A percentile compares a stretch with the other conserved stretches of the same genome.
Evolutionary conservation across 345 rosid genomes (phyloP).

Genomic region (Reutealis trisperma): DNA sequence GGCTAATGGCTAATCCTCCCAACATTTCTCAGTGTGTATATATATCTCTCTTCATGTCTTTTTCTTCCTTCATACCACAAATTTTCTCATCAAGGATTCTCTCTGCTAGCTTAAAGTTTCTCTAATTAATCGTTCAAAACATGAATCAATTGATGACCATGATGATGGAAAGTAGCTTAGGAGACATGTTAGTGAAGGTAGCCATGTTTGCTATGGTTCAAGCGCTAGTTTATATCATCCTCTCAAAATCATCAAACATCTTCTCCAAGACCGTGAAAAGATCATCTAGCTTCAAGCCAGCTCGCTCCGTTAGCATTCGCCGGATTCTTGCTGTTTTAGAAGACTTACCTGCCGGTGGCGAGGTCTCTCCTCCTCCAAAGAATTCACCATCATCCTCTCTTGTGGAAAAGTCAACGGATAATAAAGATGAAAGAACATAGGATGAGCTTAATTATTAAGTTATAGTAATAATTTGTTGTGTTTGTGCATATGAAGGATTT

Average conservation of each 20-base stretch:
- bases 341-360: constrained; percentile 39
- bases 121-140: too few relatives aligned
- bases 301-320: constrained; percentile 51
- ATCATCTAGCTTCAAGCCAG: constrained; percentile 45
- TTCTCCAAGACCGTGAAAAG: constrained; percentile 46
- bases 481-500: too few relatives aligned
- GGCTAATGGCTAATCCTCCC: neutral
- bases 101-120: neutral
- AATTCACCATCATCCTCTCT: neutral
- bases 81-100: neutral
- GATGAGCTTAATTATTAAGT: too few relatives aligned
- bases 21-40: neutral
- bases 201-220: constrained; percentile 49
- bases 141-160: neutral
- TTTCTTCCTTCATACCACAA: neutral
- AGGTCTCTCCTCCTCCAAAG: constrained; percentile 14
- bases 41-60: neutral
- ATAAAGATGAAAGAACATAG: neutral
- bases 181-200: constrained; percentile 48
- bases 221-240: constrained; percentile 62
- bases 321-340: constrained; percentile 47
- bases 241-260: constrained; percentile 55
- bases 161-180: constrained; percentile 42
- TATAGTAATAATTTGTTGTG: too few relatives aligned
- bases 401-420: neutral